Evolutionary conservation across 1,284 basidiomycete genomes (phyloP).

Genomic region (Golubevia sp.): DNA sequence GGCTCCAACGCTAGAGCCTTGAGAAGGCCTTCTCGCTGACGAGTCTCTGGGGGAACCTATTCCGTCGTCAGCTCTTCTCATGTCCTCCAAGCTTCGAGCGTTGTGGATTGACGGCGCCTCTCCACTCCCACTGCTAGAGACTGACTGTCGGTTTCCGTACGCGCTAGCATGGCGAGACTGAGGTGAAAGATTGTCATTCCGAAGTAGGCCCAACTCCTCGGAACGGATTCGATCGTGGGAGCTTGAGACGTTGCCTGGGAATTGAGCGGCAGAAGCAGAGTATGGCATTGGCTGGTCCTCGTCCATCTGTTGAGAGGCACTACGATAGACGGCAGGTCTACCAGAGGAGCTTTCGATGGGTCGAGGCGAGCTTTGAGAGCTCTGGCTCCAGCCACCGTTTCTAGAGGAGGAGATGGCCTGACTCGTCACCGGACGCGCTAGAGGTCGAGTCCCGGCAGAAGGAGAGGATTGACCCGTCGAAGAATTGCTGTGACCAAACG

Average conservation of each 20-base stretch:
- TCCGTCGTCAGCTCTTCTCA: constrained; percentile 9
- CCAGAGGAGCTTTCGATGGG: no score
- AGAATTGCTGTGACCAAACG: background rate
- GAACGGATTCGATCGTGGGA: background rate
- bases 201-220: background rate
- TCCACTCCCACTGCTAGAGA: background rate
- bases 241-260: background rate
- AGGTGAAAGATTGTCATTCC: background rate
- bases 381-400: background rate
- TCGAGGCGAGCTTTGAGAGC: no score
- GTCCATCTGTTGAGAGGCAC: background rate
- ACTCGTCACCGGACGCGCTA: background rate
- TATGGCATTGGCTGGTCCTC: no score
- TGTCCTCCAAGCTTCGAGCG: constrained; percentile 33
- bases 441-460: background rate
- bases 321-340: background rate
- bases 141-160: background rate
- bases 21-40: background rate
- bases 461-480: background rate
- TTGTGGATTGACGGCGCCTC: constrained; percentile 10
- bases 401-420: background rate
- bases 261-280: no score
- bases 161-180: background rate
- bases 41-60: background rate
- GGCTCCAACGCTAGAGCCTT: background rate